phyloP scores from a whole-genome alignment of 805 yeast genomes.

The Kodamaea nitidulidarum region DNA sequence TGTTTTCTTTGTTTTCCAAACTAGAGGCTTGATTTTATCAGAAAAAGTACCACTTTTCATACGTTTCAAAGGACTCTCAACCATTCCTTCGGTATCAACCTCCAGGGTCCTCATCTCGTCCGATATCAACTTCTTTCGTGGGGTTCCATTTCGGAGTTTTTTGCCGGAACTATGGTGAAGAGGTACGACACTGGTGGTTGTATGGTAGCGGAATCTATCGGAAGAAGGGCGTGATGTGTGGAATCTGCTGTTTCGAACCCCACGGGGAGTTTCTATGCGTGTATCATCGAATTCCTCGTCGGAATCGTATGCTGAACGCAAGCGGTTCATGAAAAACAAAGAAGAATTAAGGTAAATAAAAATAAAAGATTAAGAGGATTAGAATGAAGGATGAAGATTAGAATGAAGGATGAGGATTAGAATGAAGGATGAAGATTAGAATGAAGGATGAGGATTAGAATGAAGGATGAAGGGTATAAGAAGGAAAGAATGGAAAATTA shows the following conservation, averaged over 20 bases:
- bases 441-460: too few relatives aligned
- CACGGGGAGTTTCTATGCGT: constrained; percentile 23
- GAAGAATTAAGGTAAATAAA: neutral
- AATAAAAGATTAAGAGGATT: neutral
- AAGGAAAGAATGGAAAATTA: too few relatives aligned
- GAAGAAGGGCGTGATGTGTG: neutral
- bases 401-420: too few relatives aligned
- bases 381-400: too few relatives aligned
- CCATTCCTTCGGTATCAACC: neutral
- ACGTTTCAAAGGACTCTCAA: neutral
- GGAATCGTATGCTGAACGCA: constrained; percentile 5
- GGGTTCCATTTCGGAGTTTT: constrained; percentile 1
- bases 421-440: too few relatives aligned
- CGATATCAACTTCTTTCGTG: neutral
- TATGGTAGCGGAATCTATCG: neutral
- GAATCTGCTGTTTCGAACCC: constrained; percentile 5
- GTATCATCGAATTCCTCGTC: constrained; percentile 33
- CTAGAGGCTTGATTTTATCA: too few relatives aligned
- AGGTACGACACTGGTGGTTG: constrained; percentile 1
- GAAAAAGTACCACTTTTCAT: neutral
- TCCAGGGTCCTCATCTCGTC: neutral
- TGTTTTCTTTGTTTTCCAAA: too few relatives aligned
- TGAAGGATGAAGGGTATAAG: too few relatives aligned
- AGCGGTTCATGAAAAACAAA: constrained; percentile 3
- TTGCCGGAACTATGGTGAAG: neutral